Evolutionary conservation across 2,329 filamentous ascomycete genomes (phyloP), one percentile per base, ranked within the genome.

Genomic region (Didymella pomorum): DNA sequence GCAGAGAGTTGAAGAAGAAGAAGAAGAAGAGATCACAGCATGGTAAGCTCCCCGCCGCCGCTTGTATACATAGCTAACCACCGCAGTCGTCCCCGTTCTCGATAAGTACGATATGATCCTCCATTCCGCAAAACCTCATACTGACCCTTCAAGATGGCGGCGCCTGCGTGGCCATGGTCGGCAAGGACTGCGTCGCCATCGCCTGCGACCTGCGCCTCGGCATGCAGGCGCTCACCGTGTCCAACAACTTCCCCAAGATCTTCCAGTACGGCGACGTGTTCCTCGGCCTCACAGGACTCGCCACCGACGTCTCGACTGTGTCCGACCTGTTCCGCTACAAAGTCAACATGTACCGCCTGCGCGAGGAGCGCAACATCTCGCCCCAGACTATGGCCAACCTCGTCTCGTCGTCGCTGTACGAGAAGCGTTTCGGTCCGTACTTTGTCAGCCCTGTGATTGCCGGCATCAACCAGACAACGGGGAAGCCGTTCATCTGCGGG

Each of bases 221-320:
- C 73, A 89, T 98, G 76, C 95, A 99, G 83, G 87, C 95, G 76
- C 86, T 99, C 76, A 99, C 95, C 64, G 91, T 99, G 60, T 97
- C 93, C 79, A 99, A 99, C 89, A 95, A 98, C 89, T 98, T 98
- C 85, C 95, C 95, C 83, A 99, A 99, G 85, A 92, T 99, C 85
- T 98, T 98, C 88, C 88, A 90, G 80, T 98, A 96, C 85, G 93
- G 92, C 67, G 92, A 94, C 75, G 92, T 95, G 72, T 97, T 96
- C 81, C 90, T 99, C 33, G 95, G 95, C 56, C 88, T 99, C 61
- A 98, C 95, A 4, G 95, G 95, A 55, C 91, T 99, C 50, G 95
- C 95, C 61, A 99, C 95, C 71, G 95, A 99, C 79, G 93, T 99
- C 66, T 87, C 87, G 66, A 98, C 94, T 70, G 94, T 99, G 69